phyloP scores from a whole-genome alignment of 345 rosid genomes.

The Populus tremula region DNA sequence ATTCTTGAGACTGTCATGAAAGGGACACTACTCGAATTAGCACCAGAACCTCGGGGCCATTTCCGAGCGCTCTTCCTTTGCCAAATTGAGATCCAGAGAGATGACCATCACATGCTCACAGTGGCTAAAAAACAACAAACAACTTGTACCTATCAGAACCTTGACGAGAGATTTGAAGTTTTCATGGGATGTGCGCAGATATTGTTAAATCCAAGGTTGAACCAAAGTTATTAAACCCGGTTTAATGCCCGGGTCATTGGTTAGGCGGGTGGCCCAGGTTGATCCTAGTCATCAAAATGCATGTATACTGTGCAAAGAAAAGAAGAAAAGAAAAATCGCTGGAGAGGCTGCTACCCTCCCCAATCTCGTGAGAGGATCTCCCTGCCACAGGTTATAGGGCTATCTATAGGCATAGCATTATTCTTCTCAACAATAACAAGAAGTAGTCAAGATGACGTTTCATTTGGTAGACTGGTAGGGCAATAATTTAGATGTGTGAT shows the following conservation, averaged over 20 bases:
- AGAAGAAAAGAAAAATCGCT: neutral
- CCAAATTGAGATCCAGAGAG: neutral
- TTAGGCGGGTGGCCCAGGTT: accelerated
- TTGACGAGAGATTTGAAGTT: too few relatives aligned
- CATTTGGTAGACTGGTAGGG: slow-evolving; percentile 7
- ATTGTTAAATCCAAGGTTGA: too few relatives aligned
- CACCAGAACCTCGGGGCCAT: slow-evolving; percentile 2
- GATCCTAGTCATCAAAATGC: too few relatives aligned
- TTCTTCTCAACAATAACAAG: too few relatives aligned
- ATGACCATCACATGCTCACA: too few relatives aligned
- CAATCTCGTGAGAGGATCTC: too few relatives aligned
- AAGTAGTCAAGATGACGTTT: neutral
- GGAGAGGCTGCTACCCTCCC: too few relatives aligned
- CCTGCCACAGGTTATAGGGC: too few relatives aligned
- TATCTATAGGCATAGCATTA: too few relatives aligned
- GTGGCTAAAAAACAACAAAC: neutral
- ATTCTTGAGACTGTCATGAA: slow-evolving; percentile 31
- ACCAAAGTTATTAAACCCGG: too few relatives aligned
- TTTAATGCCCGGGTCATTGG: too few relatives aligned
- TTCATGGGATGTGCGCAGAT: too few relatives aligned
- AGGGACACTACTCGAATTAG: slow-evolving; percentile 1
- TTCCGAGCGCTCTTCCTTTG: neutral
- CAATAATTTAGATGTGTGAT: slow-evolving; percentile 15
- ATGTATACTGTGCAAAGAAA: neutral
- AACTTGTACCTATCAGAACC: neutral